Evolutionary conservation across 345 rosid genomes (phyloP).

Genomic region (Gynandropsis gynandra): DNA sequence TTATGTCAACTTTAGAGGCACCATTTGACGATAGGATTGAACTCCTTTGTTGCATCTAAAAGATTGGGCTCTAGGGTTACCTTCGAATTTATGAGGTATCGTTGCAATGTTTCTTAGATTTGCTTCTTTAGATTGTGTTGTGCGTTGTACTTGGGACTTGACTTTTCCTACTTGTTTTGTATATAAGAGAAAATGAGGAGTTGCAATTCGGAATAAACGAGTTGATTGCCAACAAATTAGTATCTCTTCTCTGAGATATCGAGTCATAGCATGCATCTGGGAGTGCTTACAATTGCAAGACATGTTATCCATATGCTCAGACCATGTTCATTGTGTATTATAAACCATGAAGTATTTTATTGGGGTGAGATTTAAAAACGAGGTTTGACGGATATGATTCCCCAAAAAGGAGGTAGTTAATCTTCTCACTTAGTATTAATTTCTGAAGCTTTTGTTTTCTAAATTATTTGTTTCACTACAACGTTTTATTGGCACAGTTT

Average conservation of each 20-base stretch:
- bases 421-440: conserved; percentile 3
- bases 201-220: conserved; percentile 74
- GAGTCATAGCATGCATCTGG: conserved; percentile 91
- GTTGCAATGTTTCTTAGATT: too few species aligned
- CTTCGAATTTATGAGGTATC: too few species aligned
- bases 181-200: conserved; percentile 60
- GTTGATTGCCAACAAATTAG: conserved; percentile 56
- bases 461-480: conserved; percentile 13
- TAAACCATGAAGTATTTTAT: conserved; percentile 74
- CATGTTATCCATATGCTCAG: conserved; percentile 64
- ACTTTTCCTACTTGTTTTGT: background rate
- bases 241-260: conserved; percentile 89
- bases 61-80: too few species aligned
- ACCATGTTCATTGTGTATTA: conserved; percentile 76
- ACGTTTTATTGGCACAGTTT: too few species aligned
- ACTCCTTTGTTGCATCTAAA: too few species aligned
- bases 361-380: conserved; percentile 88
- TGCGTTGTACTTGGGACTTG: background rate
- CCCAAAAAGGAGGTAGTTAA: conserved; percentile 74
- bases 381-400: conserved; percentile 90
- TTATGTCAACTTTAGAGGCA: too few species aligned
- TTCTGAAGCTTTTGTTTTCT: conserved; percentile 9
- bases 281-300: conserved; percentile 90
- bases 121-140: too few species aligned
- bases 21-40: too few species aligned